These are phyloP conservation scores for Pseudogymnoascus sp. DNA, from an alignment of 2,329 filamentous ascomycete genomes.

Conservation along the genomic window DNA sequence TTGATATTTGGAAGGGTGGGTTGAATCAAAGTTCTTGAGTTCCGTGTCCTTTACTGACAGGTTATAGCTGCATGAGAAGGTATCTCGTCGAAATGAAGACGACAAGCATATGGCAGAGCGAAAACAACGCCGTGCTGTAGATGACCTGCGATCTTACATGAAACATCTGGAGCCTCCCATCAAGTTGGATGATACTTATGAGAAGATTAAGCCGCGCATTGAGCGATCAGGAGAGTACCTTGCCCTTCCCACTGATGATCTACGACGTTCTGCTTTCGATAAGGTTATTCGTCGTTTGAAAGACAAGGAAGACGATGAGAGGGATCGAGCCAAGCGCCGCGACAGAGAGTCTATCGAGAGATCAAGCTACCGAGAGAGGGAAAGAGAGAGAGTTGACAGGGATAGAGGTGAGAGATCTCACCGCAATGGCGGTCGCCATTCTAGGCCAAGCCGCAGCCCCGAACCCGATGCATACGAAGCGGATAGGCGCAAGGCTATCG, in stretches of 20 bases:
- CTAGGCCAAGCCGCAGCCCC: conserved; percentile 73
- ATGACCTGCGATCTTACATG: conserved; percentile 75
- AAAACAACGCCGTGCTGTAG: conserved; percentile 74
- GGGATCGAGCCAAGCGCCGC: conserved; percentile 51
- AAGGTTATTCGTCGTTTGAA: conserved; percentile 85
- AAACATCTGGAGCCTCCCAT: conserved; percentile 88
- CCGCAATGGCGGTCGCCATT: conserved; percentile 48
- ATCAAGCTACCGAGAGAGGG: conserved; percentile 35
- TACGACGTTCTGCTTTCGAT: conserved; percentile 77
- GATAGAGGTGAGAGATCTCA: conserved; percentile 56
- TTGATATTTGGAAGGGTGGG: conserved; percentile 76
- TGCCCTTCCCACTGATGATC: conserved; percentile 73
- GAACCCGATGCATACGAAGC: conserved; percentile 92
- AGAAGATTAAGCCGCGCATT: conserved; percentile 73
- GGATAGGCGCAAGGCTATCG: conserved; percentile 85
- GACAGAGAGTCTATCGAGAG: conserved; percentile 45
- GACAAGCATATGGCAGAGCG: conserved; percentile 76
- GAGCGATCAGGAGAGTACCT: conserved; percentile 78
- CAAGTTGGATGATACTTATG: conserved; percentile 71
- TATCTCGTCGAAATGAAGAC: conserved; percentile 72
- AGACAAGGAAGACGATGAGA: conserved; percentile 85
- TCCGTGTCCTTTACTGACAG: conserved; percentile 21
- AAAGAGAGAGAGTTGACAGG: conserved; percentile 51
- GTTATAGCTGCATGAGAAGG: conserved; percentile 71
- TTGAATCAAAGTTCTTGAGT: conserved; percentile 13